A percentile compares a stretch with the other conserved stretches of the same genome.
These are phyloP conservation scores for Taxawa tesnikishii DNA, from an alignment of 2,329 filamentous ascomycete genomes.

Conservation along the genomic window DNA sequence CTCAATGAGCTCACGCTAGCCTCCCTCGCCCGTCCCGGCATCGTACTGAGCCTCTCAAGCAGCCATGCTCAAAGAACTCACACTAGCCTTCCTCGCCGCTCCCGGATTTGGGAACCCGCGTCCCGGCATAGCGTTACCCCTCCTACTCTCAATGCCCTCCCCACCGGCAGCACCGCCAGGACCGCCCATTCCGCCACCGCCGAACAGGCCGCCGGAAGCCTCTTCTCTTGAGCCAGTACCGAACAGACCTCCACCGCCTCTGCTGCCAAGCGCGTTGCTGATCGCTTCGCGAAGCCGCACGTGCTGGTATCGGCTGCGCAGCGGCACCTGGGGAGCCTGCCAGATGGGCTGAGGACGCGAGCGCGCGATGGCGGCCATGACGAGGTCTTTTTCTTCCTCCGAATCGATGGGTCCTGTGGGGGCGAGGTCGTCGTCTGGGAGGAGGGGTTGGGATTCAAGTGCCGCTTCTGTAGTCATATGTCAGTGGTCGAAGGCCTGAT, in stretches of 20 bases:
- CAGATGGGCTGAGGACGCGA: conserved; percentile 71
- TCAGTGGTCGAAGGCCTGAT: conserved; percentile 1
- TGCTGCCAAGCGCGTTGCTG: conserved; percentile 36
- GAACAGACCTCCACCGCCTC: conserved; percentile 10
- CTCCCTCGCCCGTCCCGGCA: neutral
- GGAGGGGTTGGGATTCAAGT: conserved; percentile 82
- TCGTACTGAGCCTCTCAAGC: too few relatives aligned
- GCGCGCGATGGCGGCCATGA: conserved; percentile 65
- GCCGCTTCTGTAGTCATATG: conserved; percentile 55
- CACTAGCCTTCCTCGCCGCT: neutral
- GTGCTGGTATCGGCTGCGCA: conserved; percentile 43
- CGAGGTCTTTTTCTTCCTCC: conserved; percentile 82
- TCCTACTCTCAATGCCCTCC: too few relatives aligned
- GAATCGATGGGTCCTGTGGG: conserved; percentile 70
- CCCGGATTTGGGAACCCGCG: neutral
- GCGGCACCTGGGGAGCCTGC: conserved; percentile 45
- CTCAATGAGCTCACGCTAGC: neutral
- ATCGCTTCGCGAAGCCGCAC: conserved; percentile 54
- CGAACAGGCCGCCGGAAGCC: neutral
- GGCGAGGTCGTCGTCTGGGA: conserved; percentile 73
- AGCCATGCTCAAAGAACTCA: neutral
- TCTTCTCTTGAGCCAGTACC: conserved; percentile 4
- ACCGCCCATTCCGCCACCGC: neutral
- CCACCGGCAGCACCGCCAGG: neutral
- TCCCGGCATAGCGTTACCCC: neutral